Evolutionary conservation across 1,284 basidiomycete species (phyloP), one percentile per base, ranked within the genome.

Genomic region (Vanrija humicola): DNA sequence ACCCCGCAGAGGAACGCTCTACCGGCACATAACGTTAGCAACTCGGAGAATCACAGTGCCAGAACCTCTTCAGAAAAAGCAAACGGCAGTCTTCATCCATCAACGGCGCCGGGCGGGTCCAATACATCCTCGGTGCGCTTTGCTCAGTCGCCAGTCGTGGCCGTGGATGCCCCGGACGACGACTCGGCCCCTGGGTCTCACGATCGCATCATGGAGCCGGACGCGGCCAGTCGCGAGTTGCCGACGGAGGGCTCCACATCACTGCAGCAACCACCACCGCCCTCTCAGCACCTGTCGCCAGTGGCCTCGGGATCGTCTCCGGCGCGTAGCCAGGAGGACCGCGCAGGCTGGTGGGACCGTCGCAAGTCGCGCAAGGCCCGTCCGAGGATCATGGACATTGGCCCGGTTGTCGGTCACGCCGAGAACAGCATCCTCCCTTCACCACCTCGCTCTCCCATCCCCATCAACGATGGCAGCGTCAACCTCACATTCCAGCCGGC

Each of bases 1-100:
- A 34, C 34, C 34, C 34, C 34, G 34, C 65, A 86, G 88, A 83
- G 70, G 23, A 64, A 61, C 46, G 62, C 60, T 28, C 54, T 66
- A 10, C 62, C 62, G 3, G 46, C 58, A 29, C 44, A n/a, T 43
- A 43, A 25, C 43, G 14, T 23, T 28, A 16, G 34, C 34, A 34
- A 34, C 34, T 34, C 34, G 34, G 34, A 34, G 9, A 12, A 34
- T 15, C 34, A 34, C 4, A 34, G 34, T 12, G 12, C 9, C 34
- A 34, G 34, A 34, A 34, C 34, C 9, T 34, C 34, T 12, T 12
- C 34, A 34, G 34, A 34, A 8, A 34, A 34, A 15, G 9, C 12
- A 15, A 34, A 34, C 34, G 34, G 34, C 34, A 34, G 34, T 15
- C 34, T 34, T 34, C 34, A 14, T 34, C 34, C 34, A 34, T 34